These are phyloP conservation scores for Eimeria sp. DNA, from an alignment of 169 alveolate genomes.

Conservation along the genomic window DNA sequence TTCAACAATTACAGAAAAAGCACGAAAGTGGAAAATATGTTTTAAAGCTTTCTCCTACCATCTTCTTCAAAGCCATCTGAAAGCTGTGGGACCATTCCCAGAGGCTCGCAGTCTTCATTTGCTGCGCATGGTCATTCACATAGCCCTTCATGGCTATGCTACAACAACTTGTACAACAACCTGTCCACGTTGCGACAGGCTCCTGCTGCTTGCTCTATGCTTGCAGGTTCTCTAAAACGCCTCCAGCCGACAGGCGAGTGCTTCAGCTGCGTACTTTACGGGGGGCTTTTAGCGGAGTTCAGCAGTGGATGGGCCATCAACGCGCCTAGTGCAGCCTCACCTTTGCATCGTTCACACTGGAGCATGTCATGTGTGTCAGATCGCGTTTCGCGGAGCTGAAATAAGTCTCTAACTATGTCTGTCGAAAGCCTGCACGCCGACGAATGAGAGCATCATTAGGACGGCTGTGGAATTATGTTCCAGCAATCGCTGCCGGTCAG, in stretches of 20 bases:
- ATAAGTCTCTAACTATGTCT: conserved; percentile 86
- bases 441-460: neutral
- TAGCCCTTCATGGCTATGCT: neutral
- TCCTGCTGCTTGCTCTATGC: neutral
- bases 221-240: neutral
- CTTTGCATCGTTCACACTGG: conserved; percentile 85
- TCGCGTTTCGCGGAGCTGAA: conserved; percentile 84
- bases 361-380: conserved; percentile 89
- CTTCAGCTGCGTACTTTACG: neutral
- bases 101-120: conserved; percentile 32
- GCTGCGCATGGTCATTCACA: conserved; percentile 2
- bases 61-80: conserved; percentile 72
- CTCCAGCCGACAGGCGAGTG: neutral
- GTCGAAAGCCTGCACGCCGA: conserved; percentile 83
- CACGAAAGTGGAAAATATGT: neutral
- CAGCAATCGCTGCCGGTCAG: neutral
- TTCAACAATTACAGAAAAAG: neutral
- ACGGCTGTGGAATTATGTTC: neutral
- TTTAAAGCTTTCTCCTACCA: neutral
- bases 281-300: neutral
- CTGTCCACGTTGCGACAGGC: neutral
- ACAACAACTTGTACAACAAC: neutral
- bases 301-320: neutral
- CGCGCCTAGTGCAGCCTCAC: neutral
- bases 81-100: conserved; percentile 63